These are phyloP conservation scores for Elsinoe fawcettii DNA, from an alignment of 2,329 filamentous ascomycete species.

Conservation along the genomic window DNA sequence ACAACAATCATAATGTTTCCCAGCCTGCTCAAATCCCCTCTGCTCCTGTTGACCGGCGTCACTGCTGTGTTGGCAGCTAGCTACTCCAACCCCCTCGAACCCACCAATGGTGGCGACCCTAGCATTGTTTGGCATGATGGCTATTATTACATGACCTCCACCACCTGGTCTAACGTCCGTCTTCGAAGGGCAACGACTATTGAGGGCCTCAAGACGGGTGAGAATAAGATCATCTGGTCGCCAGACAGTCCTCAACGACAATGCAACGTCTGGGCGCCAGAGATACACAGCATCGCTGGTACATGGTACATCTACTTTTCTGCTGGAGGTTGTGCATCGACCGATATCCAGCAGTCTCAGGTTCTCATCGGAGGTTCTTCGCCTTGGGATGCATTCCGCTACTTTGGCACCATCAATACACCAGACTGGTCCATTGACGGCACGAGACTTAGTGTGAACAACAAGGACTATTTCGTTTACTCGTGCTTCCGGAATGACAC, in stretches of 20 bases:
- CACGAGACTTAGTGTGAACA: slow-evolving; percentile 42
- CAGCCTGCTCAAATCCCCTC: neutral
- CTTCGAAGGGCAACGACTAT: slow-evolving; percentile 48
- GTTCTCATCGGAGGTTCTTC: slow-evolving; percentile 46
- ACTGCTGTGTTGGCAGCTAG: slow-evolving; percentile 20
- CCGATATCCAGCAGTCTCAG: slow-evolving; percentile 42
- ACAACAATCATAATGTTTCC: neutral
- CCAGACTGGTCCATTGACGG: slow-evolving; percentile 48
- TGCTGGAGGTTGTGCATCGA: slow-evolving; percentile 39
- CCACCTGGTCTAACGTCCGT: slow-evolving; percentile 49
- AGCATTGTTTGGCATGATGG: slow-evolving; percentile 46
- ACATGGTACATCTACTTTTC: slow-evolving; percentile 53
- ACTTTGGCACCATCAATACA: slow-evolving; percentile 40
- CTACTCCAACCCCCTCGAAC: slow-evolving; percentile 48
- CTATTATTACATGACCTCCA: slow-evolving; percentile 52
- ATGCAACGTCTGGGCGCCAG: slow-evolving; percentile 53
- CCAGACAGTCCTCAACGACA: slow-evolving; percentile 42
- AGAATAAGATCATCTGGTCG: slow-evolving; percentile 45
- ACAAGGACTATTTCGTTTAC: slow-evolving; percentile 47
- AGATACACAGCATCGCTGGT: slow-evolving; percentile 44
- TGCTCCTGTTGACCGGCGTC: slow-evolving; percentile 8
- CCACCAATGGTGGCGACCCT: slow-evolving; percentile 46
- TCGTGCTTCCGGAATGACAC: slow-evolving; percentile 39
- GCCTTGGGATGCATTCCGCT: slow-evolving; percentile 47
- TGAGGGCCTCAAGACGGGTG: slow-evolving; percentile 46